Conservation (phyloP, 2,329 filamentous ascomycete species). For the Stagonosporopsis chrysanthemi region DNA sequence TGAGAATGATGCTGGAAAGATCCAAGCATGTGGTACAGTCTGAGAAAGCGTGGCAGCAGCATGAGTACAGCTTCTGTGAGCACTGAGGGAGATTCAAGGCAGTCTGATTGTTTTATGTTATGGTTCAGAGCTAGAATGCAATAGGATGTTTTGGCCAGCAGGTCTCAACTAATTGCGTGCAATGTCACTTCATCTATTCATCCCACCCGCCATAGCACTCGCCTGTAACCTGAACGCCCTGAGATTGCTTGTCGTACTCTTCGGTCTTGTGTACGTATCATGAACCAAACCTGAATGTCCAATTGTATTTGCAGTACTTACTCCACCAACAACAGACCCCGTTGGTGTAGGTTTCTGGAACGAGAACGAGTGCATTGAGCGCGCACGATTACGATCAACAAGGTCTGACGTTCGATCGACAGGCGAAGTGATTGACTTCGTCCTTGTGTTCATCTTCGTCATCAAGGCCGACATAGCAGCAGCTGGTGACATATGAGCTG, state of each 20-base stretch:
- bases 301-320: not conserved
- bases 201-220: slow-evolving; percentile 29
- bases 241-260: slow-evolving; percentile 23
- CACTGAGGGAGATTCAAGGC: not conserved
- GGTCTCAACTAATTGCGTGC: not conserved
- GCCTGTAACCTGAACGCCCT: slow-evolving; percentile 32
- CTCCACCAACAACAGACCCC: not conserved
- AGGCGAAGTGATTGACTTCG: slow-evolving; percentile 4
- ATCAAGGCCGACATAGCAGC: slow-evolving; percentile 28
- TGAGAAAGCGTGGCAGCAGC: not conserved
- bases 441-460: slow-evolving; percentile 28
- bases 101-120: not conserved
- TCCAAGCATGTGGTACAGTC: slow-evolving; percentile 4
- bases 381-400: slow-evolving; percentile 7
- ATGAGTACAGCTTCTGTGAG: slow-evolving; percentile 4
- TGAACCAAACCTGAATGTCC: not conserved
- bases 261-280: not conserved
- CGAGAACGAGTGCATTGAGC: slow-evolving; percentile 19
- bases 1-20: slow-evolving; percentile 11
- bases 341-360: not conserved
- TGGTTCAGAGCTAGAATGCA: too few species aligned
- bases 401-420: not conserved
- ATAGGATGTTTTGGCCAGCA: too few species aligned
- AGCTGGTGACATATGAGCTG: slow-evolving; percentile 20
- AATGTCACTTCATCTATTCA: slow-evolving; percentile 19